Evolutionary conservation across 2,329 filamentous ascomycete species (phyloP).

Genomic region (Colletotrichum chrysophilum): DNA sequence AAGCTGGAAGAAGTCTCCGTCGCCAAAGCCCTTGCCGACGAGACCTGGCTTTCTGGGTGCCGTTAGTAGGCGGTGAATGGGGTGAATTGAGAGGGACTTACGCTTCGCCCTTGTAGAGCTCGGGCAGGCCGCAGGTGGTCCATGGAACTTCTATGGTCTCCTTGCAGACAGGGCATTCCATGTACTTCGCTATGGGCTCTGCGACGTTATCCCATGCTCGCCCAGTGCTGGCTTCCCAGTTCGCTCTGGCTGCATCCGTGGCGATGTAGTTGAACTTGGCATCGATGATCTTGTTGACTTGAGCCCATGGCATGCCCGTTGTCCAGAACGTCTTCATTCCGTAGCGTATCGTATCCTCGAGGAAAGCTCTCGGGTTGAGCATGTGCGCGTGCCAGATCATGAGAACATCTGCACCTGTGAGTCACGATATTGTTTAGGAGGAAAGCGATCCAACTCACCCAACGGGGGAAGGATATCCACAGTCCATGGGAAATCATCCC

Average conservation of each 20-base stretch:
- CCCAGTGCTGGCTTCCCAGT: constrained; percentile 54
- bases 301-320: constrained; percentile 69
- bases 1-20: constrained; percentile 52
- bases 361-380: constrained; percentile 76
- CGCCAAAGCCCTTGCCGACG: constrained; percentile 64
- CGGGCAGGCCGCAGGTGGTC: constrained; percentile 55
- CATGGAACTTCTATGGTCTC: constrained; percentile 54
- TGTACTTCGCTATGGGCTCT: constrained; percentile 49
- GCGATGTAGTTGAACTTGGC: constrained; percentile 61
- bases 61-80: neutral
- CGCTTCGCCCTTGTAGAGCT: constrained; percentile 35
- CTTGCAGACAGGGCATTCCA: constrained; percentile 63
- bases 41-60: constrained; percentile 29
- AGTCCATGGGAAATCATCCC: constrained; percentile 37
- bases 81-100: neutral
- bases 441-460: constrained; percentile 46
- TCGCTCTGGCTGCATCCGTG: constrained; percentile 43
- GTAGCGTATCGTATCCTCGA: constrained; percentile 73
- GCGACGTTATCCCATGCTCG: constrained; percentile 64
- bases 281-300: constrained; percentile 64
- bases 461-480: constrained; percentile 59
- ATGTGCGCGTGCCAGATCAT: constrained; percentile 84
- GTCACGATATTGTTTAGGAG: neutral
- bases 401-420: constrained; percentile 61
- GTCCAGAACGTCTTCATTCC: constrained; percentile 63